Evolutionary conservation across 2,329 filamentous ascomycete species (phyloP).

Genomic region (Sporothrix variecibatus): DNA sequence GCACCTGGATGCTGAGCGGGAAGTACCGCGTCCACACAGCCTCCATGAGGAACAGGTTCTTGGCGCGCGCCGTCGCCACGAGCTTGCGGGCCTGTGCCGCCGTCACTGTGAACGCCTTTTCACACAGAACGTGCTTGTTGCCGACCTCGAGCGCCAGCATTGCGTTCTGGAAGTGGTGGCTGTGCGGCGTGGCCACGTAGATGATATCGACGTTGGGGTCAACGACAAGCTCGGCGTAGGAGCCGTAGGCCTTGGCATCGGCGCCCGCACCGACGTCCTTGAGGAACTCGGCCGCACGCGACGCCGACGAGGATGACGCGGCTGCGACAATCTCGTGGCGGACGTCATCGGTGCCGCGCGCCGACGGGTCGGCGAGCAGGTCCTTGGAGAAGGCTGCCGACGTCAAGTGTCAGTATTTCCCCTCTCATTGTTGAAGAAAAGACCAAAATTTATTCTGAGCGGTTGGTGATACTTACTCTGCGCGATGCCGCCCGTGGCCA

Average conservation of each 20-base stretch:
- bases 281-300: conserved; percentile 72
- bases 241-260: conserved; percentile 69
- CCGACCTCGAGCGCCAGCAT: conserved; percentile 76
- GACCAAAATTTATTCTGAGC: not conserved
- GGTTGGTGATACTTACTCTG: conserved; percentile 47
- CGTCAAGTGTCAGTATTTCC: not conserved
- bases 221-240: conserved; percentile 77
- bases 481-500: conserved; percentile 62
- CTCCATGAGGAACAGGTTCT: conserved; percentile 78
- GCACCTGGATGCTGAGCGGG: conserved; percentile 74
- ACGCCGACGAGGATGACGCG: conserved; percentile 72
- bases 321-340: conserved; percentile 77
- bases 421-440: not conserved
- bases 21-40: conserved; percentile 91
- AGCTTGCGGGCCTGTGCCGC: conserved; percentile 74
- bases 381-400: conserved; percentile 70
- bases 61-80: conserved; percentile 69
- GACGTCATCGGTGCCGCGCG: conserved; percentile 70
- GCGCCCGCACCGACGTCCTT: conserved; percentile 67
- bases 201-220: conserved; percentile 81
- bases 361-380: conserved; percentile 70
- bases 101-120: conserved; percentile 87
- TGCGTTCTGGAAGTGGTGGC: conserved; percentile 88
- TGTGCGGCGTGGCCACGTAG: conserved; percentile 88
- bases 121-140: conserved; percentile 86